Evolutionary conservation across 371 early-diverging fungal genomes (phyloP), one percentile per base, ranked within the genome.

Genomic region (Apophysomyces elegans): DNA sequence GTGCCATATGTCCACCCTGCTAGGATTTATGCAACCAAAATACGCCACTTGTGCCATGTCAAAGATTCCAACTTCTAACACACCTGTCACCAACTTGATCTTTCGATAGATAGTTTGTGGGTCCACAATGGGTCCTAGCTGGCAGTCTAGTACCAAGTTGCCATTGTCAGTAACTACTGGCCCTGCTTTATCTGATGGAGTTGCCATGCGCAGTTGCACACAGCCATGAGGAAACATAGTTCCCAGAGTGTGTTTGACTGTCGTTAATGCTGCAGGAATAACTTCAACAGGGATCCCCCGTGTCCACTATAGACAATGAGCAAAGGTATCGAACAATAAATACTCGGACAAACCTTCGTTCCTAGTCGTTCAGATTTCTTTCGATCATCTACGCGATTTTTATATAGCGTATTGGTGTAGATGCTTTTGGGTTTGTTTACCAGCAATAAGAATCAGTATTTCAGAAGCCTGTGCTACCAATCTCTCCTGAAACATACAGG

Each of bases 91-190:
- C 67, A 80, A 65, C 66, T 89, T 92, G 59, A 96, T 66, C 59
- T 86, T 72, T 62, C 71, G 74, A 62, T 88, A 80, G 8, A 92
- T 69, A 14, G 75, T 69, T 7, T 43, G 68, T 11, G 90, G 88
- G 39, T 90, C 84, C 7, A 76, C 56, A 64, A 94, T 90, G n/a
- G 78, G 69, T 16, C 93, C 94, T 73, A 96, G 89, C 16, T 91
- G 81, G 3, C 87, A 92, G 77, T 97, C 97, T 38, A 97, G 71
- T n/a, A 96, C 81, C 70, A 96, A 88, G 78, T 95, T 96, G n/a
- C 96, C 96, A 67, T 94, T 94, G 74, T 97, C 97, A 7, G 96
- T 96, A 1, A 96, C 92, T 21, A 95, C 93, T 0, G 97, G 97
- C 6, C 97, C 97, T 0, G 97, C 97, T 78, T 97, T 97, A 38